Base-by-base conservation (phyloP, 2,329 filamentous ascomycete genomes). In the Coniochaeta sp. region DNA sequence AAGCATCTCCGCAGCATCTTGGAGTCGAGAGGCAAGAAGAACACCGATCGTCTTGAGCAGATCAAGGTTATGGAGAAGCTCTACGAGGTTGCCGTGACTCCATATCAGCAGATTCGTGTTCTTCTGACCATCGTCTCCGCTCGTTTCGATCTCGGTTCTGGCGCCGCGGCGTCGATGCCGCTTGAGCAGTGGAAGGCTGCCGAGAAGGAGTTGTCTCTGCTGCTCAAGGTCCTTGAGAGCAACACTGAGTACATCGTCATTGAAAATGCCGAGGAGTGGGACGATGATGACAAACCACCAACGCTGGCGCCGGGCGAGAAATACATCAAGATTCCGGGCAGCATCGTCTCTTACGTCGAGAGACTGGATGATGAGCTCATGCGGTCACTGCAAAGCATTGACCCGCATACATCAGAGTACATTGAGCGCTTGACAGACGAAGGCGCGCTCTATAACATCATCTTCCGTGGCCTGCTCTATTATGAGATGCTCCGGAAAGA, bases 41-140 rank as follows among this genome's bases (percentile, higher is more conserved):
- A 98, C 81, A 97, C 95, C 65, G 95, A 99, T 75, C 89, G 92
- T 57, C 73, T 85, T 55, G 95, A 99, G 78, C 95, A 99, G 78
- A 98, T 99, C 76, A 89, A 89, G 76, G 89, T 93, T 58, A 96
- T 99, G 92, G 95, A 98, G 83, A 96, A 93, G 81, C 85, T 99
- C 59, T 80, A 88, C 70, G 92, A 96, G 73, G 93, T 99, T 65
- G 86, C 95, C 65, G 85, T 84, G 70, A 95, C 89, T 59, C 92
- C 96, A 58, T 99, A 99, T 79, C 95, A 98, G 78, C 87, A 87
- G 73, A 91, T 99, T 69, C 89, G 95, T 66, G 90, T 98, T 61
- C 89, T 98, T 54, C 81, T 98, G 64, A 93, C 92, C 43, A 79
- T 98, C 57, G 89, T 99, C 68, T 96, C 95, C 44, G 95, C 95